Base-by-base conservation (phyloP, 1,284 basidiomycete genomes). In the Heterobasidion occidentale region DNA sequence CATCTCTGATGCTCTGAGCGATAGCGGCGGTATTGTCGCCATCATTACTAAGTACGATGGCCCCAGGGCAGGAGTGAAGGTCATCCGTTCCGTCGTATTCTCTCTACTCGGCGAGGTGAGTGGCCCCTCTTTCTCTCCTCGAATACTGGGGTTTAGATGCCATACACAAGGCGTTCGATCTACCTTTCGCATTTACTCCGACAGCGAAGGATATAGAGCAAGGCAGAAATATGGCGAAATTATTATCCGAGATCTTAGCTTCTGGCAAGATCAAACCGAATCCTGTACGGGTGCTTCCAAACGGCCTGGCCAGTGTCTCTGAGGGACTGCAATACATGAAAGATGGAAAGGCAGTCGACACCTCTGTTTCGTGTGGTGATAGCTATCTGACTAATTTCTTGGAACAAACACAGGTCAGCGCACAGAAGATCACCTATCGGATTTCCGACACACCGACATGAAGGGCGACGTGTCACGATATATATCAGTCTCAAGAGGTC, bases 361-460 rank as follows among this genome's bases (percentile, higher is more conserved):
- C 5, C 4, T 36, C 17, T 4, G 11, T 19, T 38, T 12, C n/a
- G 3, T 9, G 6, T 27, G 27, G 9, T 27, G 27, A 27, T 27
- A 27, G 27, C 27, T 27, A 4, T 27, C 27, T 27, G 27, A 1
- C 27, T 27, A 27, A 27, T 27, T 0, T 27, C 27, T 27, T 4
- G 27, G 1, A 27, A 27, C 27, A 27, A 47, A 1, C 3, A 42
- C 36, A 56, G 57, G 46, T 57, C 52, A 57, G 59, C 47, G 53
- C 38, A 12, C 51, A 59, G 48, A 60, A 60, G 48, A 53, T 57
- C 53, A 57, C 35, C 36, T 56, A 55, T 36, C 51, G 59, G 11
- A 58, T 60, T 19, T 56, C 54, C 20, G 59, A 58, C 27, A 56
- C 57, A 38, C 45, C 52, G 51, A 27, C 44, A 42, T 44, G 12